These are phyloP conservation scores for Gossypium arboreum DNA, from an alignment of 345 rosid species.

Conservation along the genomic window DNA sequence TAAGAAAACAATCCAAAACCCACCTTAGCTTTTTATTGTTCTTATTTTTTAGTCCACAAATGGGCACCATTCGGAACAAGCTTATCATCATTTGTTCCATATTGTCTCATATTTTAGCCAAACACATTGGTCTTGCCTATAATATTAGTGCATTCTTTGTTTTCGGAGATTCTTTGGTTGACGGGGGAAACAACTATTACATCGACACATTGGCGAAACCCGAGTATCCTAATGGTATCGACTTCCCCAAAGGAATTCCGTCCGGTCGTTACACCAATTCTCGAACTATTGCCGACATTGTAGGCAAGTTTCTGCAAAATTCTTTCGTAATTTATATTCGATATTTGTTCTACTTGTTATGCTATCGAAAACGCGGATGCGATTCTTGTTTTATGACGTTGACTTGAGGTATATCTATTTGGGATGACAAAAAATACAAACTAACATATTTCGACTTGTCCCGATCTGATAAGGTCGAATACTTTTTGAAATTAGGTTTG, in stretches of 20 bases:
- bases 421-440: too few relatives aligned
- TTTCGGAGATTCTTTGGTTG: constrained; percentile 3
- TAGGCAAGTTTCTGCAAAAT: constrained; percentile 17
- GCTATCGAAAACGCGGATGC: too few relatives aligned
- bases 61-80: background rate
- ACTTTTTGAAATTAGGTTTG: too few relatives aligned
- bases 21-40: background rate
- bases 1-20: background rate
- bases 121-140: background rate
- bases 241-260: constrained; percentile 8
- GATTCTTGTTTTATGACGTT: too few relatives aligned
- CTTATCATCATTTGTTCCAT: background rate
- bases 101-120: background rate
- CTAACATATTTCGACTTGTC: too few relatives aligned
- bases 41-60: background rate
- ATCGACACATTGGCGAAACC: background rate
- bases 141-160: background rate
- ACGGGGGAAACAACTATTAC: background rate
- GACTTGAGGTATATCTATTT: too few relatives aligned
- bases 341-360: too few relatives aligned
- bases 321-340: too few relatives aligned
- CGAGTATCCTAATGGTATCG: constrained; percentile 13
- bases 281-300: constrained; percentile 5
- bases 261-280: constrained; percentile 18
- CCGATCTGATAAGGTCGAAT: too few relatives aligned